Base-by-base conservation (phyloP, 495 filamentous ascomycete species). In the Aspergillus egyptiacus region DNA sequence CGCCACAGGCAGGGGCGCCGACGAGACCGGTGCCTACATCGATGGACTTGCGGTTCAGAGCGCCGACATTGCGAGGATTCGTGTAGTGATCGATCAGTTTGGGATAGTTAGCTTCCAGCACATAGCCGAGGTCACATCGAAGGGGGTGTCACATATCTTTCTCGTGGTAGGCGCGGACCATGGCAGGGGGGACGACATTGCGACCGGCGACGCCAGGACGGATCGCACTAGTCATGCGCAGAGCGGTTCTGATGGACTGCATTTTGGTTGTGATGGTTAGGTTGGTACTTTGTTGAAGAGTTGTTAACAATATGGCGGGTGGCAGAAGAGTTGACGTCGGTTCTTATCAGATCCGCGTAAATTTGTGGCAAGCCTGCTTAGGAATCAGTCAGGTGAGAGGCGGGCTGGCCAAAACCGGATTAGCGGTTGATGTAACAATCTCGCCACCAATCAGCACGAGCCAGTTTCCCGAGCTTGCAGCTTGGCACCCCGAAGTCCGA, bases 21-120 rank as follows among this genome's bases (percentile, higher is more conserved):
- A 98, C 94, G 35, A 99, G 84, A 5, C 94, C 94, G 5, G 94
- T 96, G 51, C 93, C 94, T n/a, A 99, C 91, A 48, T 93, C 87
- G 36, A 69, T 65, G 59, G 91, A 87, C 45, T 79, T 81, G 73
- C 95, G 95, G 59, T 82, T 71, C 77, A 99, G 83, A 39, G 87
- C 90, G 27, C 94, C 94, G 52, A 97, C 93, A 68, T 97, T 96
- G 32, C 53, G 46, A 23, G 53, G 53, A 18, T 55, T 55, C 13
- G 53, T 40, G 42, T 55, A 55, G 31, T 55, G 53, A 25, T 55
- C 53, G 14, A 55, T 41, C 40, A 55, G 51, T 53, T 36, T 36
- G 45, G 23, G 43, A 31, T 17, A 11, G 51, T 53, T 43, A 53
- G 51, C 30, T 36, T 36, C 14, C 27, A 30, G 19, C 20, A 4